Evolutionary conservation across 768 basidiomycete genomes (phyloP).

Genomic region (Mycena epipterygia): DNA sequence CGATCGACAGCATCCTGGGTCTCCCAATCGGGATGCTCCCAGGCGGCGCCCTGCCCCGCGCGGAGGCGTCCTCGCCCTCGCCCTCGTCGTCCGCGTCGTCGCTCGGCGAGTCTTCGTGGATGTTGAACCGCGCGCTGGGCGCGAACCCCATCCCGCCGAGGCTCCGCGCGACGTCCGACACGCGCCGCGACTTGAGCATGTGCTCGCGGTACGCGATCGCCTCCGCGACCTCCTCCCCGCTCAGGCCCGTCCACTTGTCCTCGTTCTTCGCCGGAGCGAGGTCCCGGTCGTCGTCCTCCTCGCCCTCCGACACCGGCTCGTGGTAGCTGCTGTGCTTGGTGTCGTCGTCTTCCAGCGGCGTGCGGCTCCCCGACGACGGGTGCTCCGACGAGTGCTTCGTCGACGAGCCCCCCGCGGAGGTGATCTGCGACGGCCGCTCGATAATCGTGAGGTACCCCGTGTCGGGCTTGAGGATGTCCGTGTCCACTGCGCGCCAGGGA

Average conservation of each 20-base stretch:
- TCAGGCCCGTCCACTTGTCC: slow-evolving; percentile 82
- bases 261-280: slow-evolving; percentile 84
- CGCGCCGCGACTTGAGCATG: slow-evolving; percentile 69
- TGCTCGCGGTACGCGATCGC: slow-evolving; percentile 91
- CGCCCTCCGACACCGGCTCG: slow-evolving; percentile 96
- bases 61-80: slow-evolving; percentile 44
- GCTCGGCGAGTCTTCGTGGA: slow-evolving; percentile 1
- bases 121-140: not conserved
- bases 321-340: slow-evolving; percentile 61
- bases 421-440: slow-evolving; percentile 73
- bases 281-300: slow-evolving; percentile 86
- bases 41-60: slow-evolving; percentile 12
- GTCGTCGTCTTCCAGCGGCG: slow-evolving; percentile 55
- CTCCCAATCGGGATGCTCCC: slow-evolving; percentile 46
- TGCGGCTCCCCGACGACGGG: slow-evolving; percentile 56
- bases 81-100: slow-evolving; percentile 44
- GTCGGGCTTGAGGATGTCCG: slow-evolving; percentile 93
- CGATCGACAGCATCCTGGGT: slow-evolving; percentile 70
- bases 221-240: slow-evolving; percentile 79
- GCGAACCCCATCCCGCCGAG: not conserved
- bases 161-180: slow-evolving; percentile 46
- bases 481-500: slow-evolving; percentile 80
- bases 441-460: slow-evolving; percentile 81
- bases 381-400: slow-evolving; percentile 64
- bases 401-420: slow-evolving; percentile 48